Percentiles rank a stretch among this genome's conserved stretches.
These are phyloP conservation scores for Trichoderma oligosporum DNA, from an alignment of 2,329 filamentous ascomycete genomes.

Conservation along the genomic window DNA sequence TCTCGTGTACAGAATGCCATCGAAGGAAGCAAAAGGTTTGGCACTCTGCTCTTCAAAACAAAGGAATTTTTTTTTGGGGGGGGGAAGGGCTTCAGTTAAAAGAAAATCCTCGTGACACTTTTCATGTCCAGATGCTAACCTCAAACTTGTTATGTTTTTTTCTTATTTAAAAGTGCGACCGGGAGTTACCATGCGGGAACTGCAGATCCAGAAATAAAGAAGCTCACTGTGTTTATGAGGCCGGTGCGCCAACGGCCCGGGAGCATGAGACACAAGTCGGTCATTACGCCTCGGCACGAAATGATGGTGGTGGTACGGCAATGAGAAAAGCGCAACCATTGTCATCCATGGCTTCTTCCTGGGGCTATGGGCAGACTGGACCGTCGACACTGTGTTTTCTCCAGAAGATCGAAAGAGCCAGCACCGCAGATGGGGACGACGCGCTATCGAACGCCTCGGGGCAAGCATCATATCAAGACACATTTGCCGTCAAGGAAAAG, in stretches of 20 bases:
- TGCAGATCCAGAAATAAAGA: constrained; percentile 56
- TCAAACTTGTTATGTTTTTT: neutral
- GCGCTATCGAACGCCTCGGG: constrained; percentile 7
- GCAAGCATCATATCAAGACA: constrained; percentile 26
- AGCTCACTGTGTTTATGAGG: constrained; percentile 55
- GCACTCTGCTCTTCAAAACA: too few species aligned
- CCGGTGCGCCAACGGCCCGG: constrained; percentile 43
- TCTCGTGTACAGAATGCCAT: constrained; percentile 63
- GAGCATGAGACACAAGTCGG: constrained; percentile 25
- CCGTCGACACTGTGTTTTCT: constrained; percentile 54
- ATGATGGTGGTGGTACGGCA: neutral
- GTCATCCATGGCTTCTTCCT: constrained; percentile 44
- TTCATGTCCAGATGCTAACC: neutral
- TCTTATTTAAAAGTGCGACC: constrained; percentile 47
- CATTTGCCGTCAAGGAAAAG: constrained; percentile 47
- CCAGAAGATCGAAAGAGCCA: constrained; percentile 48
- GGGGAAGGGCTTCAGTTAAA: too few species aligned
- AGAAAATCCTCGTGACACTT: neutral
- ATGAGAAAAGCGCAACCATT: constrained; percentile 31
- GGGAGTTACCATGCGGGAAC: constrained; percentile 56
- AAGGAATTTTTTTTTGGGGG: too few species aligned
- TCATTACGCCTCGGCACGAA: constrained; percentile 3
- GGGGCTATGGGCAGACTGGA: constrained; percentile 52
- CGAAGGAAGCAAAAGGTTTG: constrained; percentile 58
- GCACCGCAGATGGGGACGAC: constrained; percentile 32